Evolutionary conservation across 78 protist genomes (phyloP).

Genomic region (Pigoraptor vietnamica): DNA sequence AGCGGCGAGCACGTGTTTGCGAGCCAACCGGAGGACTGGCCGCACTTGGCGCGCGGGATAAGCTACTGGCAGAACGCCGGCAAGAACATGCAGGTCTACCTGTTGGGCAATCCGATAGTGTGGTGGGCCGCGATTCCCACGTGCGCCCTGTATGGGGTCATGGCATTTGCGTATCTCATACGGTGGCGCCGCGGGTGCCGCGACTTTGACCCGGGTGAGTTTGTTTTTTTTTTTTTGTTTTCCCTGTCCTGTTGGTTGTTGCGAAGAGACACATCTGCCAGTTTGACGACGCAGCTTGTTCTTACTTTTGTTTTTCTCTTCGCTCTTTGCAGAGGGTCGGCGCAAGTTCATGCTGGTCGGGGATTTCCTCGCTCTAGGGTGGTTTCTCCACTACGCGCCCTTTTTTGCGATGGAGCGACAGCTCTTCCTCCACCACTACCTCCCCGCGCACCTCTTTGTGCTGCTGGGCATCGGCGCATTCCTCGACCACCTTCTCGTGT

Average conservation of each 20-base stretch:
- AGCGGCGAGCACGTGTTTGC: conserved; percentile 12
- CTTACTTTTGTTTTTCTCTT: background rate
- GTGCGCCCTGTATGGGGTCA: background rate
- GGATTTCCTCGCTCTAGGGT: background rate
- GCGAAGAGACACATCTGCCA: background rate
- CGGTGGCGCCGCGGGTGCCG: conserved; percentile 9
- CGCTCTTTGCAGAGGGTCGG: background rate
- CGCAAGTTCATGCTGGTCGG: background rate
- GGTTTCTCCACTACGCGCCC: conserved; percentile 16
- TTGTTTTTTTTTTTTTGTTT: too few relatives aligned
- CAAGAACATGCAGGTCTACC: conserved; percentile 15
- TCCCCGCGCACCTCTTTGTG: conserved; percentile 40
- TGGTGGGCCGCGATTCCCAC: background rate
- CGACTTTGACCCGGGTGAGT: background rate
- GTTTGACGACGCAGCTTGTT: background rate
- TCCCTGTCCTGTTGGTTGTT: background rate
- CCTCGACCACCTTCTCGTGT: background rate
- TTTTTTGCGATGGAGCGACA: conserved; percentile 35
- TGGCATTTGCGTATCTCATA: background rate
- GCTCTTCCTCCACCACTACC: conserved; percentile 47
- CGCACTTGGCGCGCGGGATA: conserved; percentile 1
- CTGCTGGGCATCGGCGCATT: background rate
- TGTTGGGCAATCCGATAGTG: conserved; percentile 20
- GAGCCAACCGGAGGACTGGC: conserved; percentile 18
- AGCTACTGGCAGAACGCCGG: conserved; percentile 20